Percentiles rank a stretch among this genome's conserved stretches.
These are phyloP conservation scores for Solanum chaucha DNA, from an alignment of 257 asterid genomes.

Conservation along the genomic window DNA sequence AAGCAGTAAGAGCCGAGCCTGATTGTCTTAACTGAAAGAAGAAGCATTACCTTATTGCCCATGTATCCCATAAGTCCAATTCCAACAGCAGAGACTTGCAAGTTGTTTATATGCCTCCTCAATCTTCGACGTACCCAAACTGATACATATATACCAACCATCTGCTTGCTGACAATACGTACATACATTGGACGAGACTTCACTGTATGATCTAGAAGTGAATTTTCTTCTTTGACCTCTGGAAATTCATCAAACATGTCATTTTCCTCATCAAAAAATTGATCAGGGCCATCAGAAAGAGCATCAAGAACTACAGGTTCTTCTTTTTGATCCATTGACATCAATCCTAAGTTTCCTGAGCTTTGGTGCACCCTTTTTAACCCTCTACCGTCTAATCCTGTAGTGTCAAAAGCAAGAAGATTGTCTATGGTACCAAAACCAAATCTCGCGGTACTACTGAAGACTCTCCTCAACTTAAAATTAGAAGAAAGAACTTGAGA, in stretches of 20 bases:
- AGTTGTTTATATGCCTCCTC: constrained; percentile 76
- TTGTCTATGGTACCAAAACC: constrained; percentile 23
- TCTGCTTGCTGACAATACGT: constrained; percentile 88
- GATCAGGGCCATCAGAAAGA: constrained; percentile 37
- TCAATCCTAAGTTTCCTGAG: constrained; percentile 53
- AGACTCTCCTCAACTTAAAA: constrained; percentile 45
- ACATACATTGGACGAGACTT: constrained; percentile 42
- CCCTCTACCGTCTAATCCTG: constrained; percentile 18
- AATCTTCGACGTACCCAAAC: constrained; percentile 74
- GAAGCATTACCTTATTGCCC: constrained; percentile 76
- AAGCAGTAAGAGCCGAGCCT: neutral
- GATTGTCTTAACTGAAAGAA: neutral
- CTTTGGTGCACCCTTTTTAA: constrained; percentile 51
- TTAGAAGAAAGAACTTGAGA: constrained; percentile 41
- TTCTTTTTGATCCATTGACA: constrained; percentile 34
- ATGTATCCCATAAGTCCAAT: constrained; percentile 95
- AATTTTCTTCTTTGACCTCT: constrained; percentile 13
- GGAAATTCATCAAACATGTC: constrained; percentile 31
- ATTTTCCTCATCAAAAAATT: constrained; percentile 40
- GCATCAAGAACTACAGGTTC: constrained; percentile 31
- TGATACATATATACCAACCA: constrained; percentile 95
- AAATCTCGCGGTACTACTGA: constrained; percentile 51
- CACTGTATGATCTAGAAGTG: constrained; percentile 1
- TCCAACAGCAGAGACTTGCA: constrained; percentile 90
- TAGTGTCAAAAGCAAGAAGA: constrained; percentile 8